Base-by-base conservation (phyloP, 2,329 filamentous ascomycete genomes). In the Aspergillus jensenii region DNA sequence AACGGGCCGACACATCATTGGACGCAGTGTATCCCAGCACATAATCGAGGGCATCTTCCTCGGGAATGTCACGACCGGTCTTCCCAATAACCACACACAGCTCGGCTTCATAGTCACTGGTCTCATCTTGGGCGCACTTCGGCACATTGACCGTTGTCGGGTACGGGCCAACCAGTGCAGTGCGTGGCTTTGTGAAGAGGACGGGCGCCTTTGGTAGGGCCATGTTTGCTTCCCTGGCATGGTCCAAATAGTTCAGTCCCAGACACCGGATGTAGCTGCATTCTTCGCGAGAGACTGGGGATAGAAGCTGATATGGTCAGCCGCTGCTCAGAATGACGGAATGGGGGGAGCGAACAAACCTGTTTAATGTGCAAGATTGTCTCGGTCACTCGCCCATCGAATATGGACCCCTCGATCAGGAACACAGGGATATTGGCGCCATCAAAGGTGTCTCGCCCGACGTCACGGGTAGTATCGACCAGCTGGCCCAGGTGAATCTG, bases 1-100 rank as follows among this genome's bases (percentile, higher is more conserved):
- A 65, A 14, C 76, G 68, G 5, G 71, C 72, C 25, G 67, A 74
- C 17, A 79, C 68, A 59, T 79, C 76, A 58, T 79, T 78, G 46
- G 68, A 67, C 9, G 66, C 67, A 2, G 76, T 77, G 63, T 76
- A 79, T 1, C 74, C 76, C 6, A 77, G 63, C 0, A 78, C 74
- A 63, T 78, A 74, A 31, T 73, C 68, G 60, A 78, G 53, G 1
- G 77, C 77, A 14, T 74, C 60, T 4, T 62, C 63, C 46, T 71
- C 67, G 35, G 71, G 66, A 12, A 79, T 74, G 59, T 79, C 73
- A 14, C 71, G 69, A 4, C 70, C 74, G 3, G 68, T 61, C 59
- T 72, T 74, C 45, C 62, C 64, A 12, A 79, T 69, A 8, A 79
- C 65, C 9, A 78, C 55, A 0, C 66, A 68, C 11, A 79, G 65